A percentile compares a stretch with the other conserved stretches of the same genome.
Evolutionary conservation across 805 yeast genomes (phyloP).

Genomic region (Saccharomyces mikatae): DNA sequence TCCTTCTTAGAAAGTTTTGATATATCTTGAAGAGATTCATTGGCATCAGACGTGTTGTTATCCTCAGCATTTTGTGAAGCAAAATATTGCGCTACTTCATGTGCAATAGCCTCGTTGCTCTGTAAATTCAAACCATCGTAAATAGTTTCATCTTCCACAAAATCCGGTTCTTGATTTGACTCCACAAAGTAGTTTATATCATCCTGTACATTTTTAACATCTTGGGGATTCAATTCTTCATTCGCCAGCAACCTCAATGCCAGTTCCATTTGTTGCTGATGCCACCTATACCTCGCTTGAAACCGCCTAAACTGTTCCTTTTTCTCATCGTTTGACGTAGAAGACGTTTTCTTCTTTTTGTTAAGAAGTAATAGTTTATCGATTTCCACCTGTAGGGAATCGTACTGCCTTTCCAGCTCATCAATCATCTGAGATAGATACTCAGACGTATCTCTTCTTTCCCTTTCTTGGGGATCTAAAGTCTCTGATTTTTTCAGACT

Average conservation of each 20-base stretch:
- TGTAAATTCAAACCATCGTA: conserved; percentile 75
- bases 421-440: conserved; percentile 66
- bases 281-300: conserved; percentile 70
- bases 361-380: conserved; percentile 25
- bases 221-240: conserved; percentile 71
- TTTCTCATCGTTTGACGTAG: conserved; percentile 26
- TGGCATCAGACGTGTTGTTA: conserved; percentile 10
- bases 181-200: conserved; percentile 90
- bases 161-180: conserved; percentile 82
- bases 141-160: conserved; percentile 89
- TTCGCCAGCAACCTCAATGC: conserved; percentile 73
- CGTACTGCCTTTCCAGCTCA: conserved; percentile 75
- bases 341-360: conserved; percentile 29
- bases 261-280: conserved; percentile 68
- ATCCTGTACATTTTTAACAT: conserved; percentile 67
- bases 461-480: conserved; percentile 72
- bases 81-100: conserved; percentile 38
- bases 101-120: conserved; percentile 46
- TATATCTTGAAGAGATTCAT: conserved; percentile 8
- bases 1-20: conserved; percentile 29
- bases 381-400: conserved; percentile 54
- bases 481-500: conserved; percentile 64
- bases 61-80: conserved; percentile 27
- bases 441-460: conserved; percentile 62
- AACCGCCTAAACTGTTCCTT: conserved; percentile 49